Base-by-base conservation (phyloP, 768 basidiomycete species). In the Lentinula raphanica region DNA sequence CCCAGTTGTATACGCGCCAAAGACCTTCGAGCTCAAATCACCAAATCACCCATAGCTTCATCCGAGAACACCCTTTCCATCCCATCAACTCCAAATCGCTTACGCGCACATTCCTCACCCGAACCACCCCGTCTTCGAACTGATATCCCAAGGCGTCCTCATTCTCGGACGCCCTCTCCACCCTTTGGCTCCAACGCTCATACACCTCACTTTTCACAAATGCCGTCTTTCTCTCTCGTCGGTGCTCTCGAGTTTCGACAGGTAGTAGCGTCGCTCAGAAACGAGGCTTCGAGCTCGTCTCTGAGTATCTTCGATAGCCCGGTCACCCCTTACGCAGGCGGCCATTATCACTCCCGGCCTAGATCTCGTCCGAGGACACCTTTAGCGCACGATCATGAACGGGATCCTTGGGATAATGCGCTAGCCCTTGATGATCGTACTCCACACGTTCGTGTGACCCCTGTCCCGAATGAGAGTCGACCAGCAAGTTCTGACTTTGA, bases 221-320 rank as follows among this genome's bases (percentile, higher is more conserved):
- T 92, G 71, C 90, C 89, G 2, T 91, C 89, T 0, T 93, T 93
- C 65, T 98, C 96, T 2, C 81, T 99, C 1, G 83, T 98, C 4
- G 93, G 96, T 8, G 97, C 97, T 0, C 82, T 99, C 44, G 97
- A 99, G 71, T 99, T 99, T 72, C 82, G 94, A 17, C 88, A 94
- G 59, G 90, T 98, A 23, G 88, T 99, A 21, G 79, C 88, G 11
- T 86, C 88, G 0, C 76, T 99, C 23, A 84, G 85, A 61, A 78
- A 78, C 49, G 85, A 94, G 65, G 86, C 87, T 9, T 79, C 83
- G 2, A 76, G 76, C 0, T 72, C 80, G 0, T 79, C 83, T 0
- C 73, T 92, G 49, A 78, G 71, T 59, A 74, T 84, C 3, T 92
- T 92, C 62, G 88, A 90, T 49, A 81, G 79, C 27, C 86, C 69